These are phyloP conservation scores for Moniliophthora roreri DNA, from an alignment of 1,284 basidiomycete species.

Conservation along the genomic window DNA sequence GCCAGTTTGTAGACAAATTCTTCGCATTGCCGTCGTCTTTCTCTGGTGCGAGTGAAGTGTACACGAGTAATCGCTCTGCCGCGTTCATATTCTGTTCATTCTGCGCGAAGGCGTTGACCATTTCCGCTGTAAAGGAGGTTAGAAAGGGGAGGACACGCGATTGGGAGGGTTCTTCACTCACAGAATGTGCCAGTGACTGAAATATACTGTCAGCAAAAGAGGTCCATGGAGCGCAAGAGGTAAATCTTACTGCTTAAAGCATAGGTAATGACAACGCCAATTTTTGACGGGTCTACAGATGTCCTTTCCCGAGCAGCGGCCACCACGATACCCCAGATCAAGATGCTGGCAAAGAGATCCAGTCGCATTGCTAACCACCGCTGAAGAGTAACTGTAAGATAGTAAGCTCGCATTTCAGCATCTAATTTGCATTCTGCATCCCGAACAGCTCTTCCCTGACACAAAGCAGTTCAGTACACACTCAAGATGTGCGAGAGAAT, in stretches of 20 bases:
- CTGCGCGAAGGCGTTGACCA: slow-evolving; percentile 54
- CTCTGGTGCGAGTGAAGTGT: slow-evolving; percentile 53
- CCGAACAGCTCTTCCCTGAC: slow-evolving; percentile 42
- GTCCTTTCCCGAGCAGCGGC: slow-evolving; percentile 53
- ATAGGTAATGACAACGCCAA: slow-evolving; percentile 66
- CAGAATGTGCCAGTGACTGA: slow-evolving; percentile 57
- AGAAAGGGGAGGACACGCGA: background rate
- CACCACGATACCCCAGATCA: slow-evolving; percentile 73
- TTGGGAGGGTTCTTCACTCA: slow-evolving; percentile 27
- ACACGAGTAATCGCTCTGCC: slow-evolving; percentile 66
- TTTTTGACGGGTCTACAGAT: slow-evolving; percentile 40
- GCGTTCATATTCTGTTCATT: slow-evolving; percentile 75
- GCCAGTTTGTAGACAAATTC: slow-evolving; percentile 65
- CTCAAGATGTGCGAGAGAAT: background rate
- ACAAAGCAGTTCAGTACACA: background rate
- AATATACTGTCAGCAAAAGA: background rate
- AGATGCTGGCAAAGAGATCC: slow-evolving; percentile 67
- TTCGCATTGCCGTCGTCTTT: slow-evolving; percentile 37
- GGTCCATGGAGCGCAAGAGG: slow-evolving; percentile 5
- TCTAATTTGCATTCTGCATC: slow-evolving; percentile 62
- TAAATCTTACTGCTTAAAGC: slow-evolving; percentile 52
- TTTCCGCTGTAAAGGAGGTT: slow-evolving; percentile 40
- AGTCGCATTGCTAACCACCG: slow-evolving; percentile 60
- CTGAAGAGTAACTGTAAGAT: slow-evolving; percentile 70
- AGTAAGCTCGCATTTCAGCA: slow-evolving; percentile 77